Base-by-base conservation (phyloP, 176 grass and related monocot species). In the Eragrostis curvula region DNA sequence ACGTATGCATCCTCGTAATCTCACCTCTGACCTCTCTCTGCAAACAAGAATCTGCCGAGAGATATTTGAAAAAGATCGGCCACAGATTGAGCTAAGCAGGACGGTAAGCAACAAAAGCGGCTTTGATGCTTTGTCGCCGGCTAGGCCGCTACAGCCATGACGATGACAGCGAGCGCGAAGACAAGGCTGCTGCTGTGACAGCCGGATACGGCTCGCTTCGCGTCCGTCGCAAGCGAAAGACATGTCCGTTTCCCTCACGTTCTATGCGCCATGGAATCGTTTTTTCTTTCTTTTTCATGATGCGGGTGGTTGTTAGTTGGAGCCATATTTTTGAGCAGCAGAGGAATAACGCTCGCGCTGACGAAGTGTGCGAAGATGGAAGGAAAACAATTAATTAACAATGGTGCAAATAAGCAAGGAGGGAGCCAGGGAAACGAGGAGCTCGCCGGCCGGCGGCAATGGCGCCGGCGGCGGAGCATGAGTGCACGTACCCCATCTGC, bases 401-500 rank as follows among this genome's bases (percentile, higher is more conserved):
- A 23, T 23, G 21, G 7, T 10, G 53, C 21, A 36, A 36, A 36
- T 2, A 36, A 36, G 32, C 32, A 36, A n/a, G n/a, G n/a, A n/a
- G n/a, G n/a, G n/a, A n/a, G n/a, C n/a, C n/a, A n/a, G n/a, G n/a
- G n/a, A n/a, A n/a, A n/a, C n/a, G 32, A 36, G 4, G 32, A 36
- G 32, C 32, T 36, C 3, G 32, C 61, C 0, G 12, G 16, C 7
- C 28, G 71, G 72, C 32, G 49, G 55, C 9, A 61, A 61, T 61
- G 56, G 55, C 74, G 72, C 6, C 52, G 52, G n/a, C 51, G 30
- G 2, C 56, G n/a, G 21, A 9, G n/a, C n/a, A 36, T 0, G 49
- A 2, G 12, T 0, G 15, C 40, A 75, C 36, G 18, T 92, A 98
- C 96, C 96, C 96, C 96, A 98, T 98, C 74, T 91, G 95, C 78